Evolutionary conservation across 805 yeast species (phyloP).

Genomic region (Suhomyces vadensis): DNA sequence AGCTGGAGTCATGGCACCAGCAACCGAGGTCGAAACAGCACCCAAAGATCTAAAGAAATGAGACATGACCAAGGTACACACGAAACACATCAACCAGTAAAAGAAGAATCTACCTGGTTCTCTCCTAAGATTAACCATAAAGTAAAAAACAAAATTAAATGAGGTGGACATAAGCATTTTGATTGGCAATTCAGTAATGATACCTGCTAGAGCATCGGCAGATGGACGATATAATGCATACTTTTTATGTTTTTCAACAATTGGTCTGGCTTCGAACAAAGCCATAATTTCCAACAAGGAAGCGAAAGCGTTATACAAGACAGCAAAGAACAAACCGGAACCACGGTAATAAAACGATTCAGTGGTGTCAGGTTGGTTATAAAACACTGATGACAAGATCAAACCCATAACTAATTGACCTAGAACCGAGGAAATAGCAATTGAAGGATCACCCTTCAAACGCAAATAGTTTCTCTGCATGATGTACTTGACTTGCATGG

Average conservation of each 20-base stretch:
- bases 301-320: slow-evolving; percentile 61
- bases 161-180: slow-evolving; percentile 44
- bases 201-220: slow-evolving; percentile 64
- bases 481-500: slow-evolving; percentile 52
- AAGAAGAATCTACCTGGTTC: slow-evolving; percentile 56
- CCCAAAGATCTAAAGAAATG: slow-evolving; percentile 46
- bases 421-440: slow-evolving; percentile 41
- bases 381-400: slow-evolving; percentile 58
- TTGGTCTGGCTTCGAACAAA: slow-evolving; percentile 54
- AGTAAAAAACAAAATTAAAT: slow-evolving; percentile 53
- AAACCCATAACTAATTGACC: slow-evolving; percentile 56
- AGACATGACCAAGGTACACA: slow-evolving; percentile 53
- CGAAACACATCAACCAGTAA: slow-evolving; percentile 44
- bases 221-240: slow-evolving; percentile 60
- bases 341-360: slow-evolving; percentile 55
- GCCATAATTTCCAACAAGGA: slow-evolving; percentile 59
- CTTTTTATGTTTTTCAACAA: slow-evolving; percentile 59
- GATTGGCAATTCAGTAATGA: slow-evolving; percentile 58
- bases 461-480: slow-evolving; percentile 50
- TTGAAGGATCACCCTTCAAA: slow-evolving; percentile 50
- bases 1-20: slow-evolving; percentile 48
- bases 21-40: slow-evolving; percentile 41
- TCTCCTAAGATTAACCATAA: slow-evolving; percentile 54
- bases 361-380: slow-evolving; percentile 47
- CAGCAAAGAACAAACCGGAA: slow-evolving; percentile 67